Evolutionary conservation across 2,329 filamentous ascomycete species (phyloP).

Genomic region (Aspergillus quadricinctus): DNA sequence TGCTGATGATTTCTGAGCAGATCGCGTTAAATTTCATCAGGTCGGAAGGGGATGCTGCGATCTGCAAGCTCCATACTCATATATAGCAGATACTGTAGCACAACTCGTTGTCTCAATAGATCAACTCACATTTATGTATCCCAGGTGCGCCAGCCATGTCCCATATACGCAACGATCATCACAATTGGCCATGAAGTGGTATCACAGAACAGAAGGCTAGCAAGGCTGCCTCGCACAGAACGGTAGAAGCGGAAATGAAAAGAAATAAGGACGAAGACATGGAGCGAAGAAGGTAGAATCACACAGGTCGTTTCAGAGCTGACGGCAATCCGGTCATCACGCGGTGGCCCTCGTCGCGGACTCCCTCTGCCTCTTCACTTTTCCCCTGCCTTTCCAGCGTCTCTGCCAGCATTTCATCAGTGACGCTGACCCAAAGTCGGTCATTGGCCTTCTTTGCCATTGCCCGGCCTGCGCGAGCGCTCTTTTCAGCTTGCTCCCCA

Average conservation of each 20-base stretch:
- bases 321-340: slow-evolving; percentile 36
- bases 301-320: slow-evolving; percentile 28
- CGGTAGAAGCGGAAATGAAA: slow-evolving; percentile 6
- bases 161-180: slow-evolving; percentile 17
- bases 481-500: slow-evolving; percentile 74
- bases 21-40: neutral
- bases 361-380: slow-evolving; percentile 45
- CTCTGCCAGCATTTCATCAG: slow-evolving; percentile 71
- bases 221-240: neutral
- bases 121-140: neutral
- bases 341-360: slow-evolving; percentile 43
- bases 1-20: neutral
- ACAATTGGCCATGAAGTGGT: neutral
- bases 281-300: neutral
- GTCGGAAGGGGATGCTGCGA: neutral
- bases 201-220: slow-evolving; percentile 1
- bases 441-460: slow-evolving; percentile 69
- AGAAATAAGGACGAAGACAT: neutral
- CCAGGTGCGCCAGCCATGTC: slow-evolving; percentile 16
- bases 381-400: slow-evolving; percentile 71
- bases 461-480: slow-evolving; percentile 63
- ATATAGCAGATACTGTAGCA: neutral
- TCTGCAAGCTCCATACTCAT: neutral
- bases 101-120: neutral
- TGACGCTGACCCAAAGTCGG: slow-evolving; percentile 73